Conservation (phyloP, 371 early-diverging fungal species). For the Mucor piriformis region DNA sequence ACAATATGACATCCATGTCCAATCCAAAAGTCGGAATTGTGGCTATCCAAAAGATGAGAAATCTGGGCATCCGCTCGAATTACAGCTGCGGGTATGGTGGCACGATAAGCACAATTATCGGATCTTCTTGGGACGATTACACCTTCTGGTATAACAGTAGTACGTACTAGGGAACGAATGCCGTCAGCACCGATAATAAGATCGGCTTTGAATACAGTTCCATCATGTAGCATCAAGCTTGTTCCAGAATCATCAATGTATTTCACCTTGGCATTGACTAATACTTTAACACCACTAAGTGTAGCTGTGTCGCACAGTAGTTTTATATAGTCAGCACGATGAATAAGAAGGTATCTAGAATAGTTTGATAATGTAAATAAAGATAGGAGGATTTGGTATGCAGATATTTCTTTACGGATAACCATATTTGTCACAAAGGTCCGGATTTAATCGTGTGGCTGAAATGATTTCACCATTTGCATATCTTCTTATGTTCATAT, state of each 20-base stretch:
- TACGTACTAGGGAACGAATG: conserved; percentile 30
- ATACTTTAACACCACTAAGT: conserved; percentile 22
- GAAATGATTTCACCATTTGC: conserved; percentile 33
- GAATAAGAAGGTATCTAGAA: conserved; percentile 29
- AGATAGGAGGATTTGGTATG: background rate
- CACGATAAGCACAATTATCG: conserved; percentile 38
- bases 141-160: conserved; percentile 30
- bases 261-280: conserved; percentile 25
- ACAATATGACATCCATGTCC: conserved; percentile 32
- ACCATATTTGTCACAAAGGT: conserved; percentile 27
- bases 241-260: conserved; percentile 18
- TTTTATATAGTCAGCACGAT: conserved; percentile 31
- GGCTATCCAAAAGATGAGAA: conserved; percentile 30
- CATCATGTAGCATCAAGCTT: conserved; percentile 17
- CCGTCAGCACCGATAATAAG: conserved; percentile 37
- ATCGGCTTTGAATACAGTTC: conserved; percentile 19
- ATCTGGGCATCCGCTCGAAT: conserved; percentile 33
- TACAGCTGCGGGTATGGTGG: conserved; percentile 26
- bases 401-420: conserved; percentile 31
- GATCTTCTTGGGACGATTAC: conserved; percentile 21
- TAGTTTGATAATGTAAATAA: background rate
- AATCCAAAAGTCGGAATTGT: conserved; percentile 38
- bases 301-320: conserved; percentile 26
- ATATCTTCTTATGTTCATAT: conserved; percentile 33
- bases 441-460: conserved; percentile 24